Conservation (phyloP, 148 eudicot genomes). For the Cornus florida region DNA sequence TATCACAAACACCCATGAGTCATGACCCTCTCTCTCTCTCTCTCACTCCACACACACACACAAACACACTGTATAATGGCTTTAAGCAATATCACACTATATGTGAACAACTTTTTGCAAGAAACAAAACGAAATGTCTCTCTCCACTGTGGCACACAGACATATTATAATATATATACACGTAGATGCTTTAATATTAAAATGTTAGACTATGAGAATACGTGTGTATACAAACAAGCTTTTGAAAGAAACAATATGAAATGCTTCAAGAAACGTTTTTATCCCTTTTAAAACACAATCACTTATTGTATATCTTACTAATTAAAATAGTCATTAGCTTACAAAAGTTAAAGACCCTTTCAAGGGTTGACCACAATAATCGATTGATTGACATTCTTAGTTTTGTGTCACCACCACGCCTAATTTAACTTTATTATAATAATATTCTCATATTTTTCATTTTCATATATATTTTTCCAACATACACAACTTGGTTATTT, state of each 20-base stretch:
- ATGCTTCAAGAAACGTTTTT: not conserved
- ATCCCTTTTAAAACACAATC: not conserved
- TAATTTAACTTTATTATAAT: not conserved
- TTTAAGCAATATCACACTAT: no score
- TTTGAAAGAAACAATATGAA: slow-evolving; percentile 17
- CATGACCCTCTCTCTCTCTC: slow-evolving; percentile 10
- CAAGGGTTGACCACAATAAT: slow-evolving; percentile 18
- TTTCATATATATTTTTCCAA: no score
- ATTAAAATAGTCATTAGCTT: slow-evolving; percentile 9
- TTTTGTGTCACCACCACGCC: not conserved
- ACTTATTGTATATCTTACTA: not conserved
- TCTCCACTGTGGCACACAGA: not conserved
- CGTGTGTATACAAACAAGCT: not conserved
- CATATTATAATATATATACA: not conserved
- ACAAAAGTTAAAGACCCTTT: slow-evolving; percentile 2
- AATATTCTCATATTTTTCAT: no score
- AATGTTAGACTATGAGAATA: not conserved
- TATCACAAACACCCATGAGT: not conserved
- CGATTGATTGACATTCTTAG: not conserved
- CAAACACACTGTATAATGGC: no score
- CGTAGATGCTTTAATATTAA: not conserved
- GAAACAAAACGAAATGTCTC: not conserved
- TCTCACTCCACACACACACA: not conserved
- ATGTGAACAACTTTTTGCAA: no score
- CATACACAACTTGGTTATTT: no score